These are phyloP conservation scores for Ligustrum vulgare DNA, from an alignment of 257 asterid species.

Conservation along the genomic window DNA sequence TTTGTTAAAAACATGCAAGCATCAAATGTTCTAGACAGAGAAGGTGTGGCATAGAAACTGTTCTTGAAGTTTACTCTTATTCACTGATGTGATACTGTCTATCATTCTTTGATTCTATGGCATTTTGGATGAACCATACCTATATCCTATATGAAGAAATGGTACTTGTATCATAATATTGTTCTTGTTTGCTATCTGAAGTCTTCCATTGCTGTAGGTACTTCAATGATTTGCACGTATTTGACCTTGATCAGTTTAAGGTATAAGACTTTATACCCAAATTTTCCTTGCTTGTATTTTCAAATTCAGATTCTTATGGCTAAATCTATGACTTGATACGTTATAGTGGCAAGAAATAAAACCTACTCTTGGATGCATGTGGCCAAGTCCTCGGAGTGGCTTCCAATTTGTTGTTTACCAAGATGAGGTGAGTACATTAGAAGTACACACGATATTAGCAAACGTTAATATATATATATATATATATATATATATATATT, in stretches of 20 bases:
- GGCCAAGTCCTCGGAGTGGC: slow-evolving; percentile 99
- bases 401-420: slow-evolving; percentile 87
- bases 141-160: not conserved
- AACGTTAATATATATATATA: not conserved
- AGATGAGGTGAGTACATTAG: slow-evolving; percentile 62
- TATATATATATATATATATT: too few species aligned
- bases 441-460: not conserved
- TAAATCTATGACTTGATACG: slow-evolving; percentile 17
- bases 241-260: slow-evolving; percentile 95
- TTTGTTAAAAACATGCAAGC: not conserved
- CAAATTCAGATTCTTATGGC: slow-evolving; percentile 23
- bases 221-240: slow-evolving; percentile 80
- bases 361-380: slow-evolving; percentile 85
- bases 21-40: not conserved
- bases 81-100: not conserved
- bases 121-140: not conserved
- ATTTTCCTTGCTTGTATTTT: slow-evolving; percentile 11
- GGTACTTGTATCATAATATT: slow-evolving; percentile 20
- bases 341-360: slow-evolving; percentile 98
- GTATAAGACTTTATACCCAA: slow-evolving; percentile 34
- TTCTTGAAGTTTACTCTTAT: not conserved
- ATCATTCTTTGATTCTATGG: not conserved
- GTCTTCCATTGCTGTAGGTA: slow-evolving; percentile 57
- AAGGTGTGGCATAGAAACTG: too few species aligned
- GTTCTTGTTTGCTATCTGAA: slow-evolving; percentile 18